Evolutionary conservation across 1,284 basidiomycete genomes (phyloP), one percentile per base, ranked within the genome.

Genomic region (Heterobasidion parviporum): DNA sequence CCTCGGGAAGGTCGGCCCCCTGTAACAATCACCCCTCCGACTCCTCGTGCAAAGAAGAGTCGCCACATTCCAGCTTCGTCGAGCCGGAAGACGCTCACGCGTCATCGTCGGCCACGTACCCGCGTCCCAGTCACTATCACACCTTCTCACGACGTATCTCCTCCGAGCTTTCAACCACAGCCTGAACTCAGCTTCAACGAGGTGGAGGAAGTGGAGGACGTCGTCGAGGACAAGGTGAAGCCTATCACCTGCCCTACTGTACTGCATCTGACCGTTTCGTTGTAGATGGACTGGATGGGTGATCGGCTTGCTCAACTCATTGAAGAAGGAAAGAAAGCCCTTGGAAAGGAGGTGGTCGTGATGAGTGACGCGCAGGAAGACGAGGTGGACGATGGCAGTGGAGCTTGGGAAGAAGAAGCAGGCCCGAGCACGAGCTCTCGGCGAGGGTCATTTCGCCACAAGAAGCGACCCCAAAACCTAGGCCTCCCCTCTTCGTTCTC

Each of bases 211-310:
- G 65, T 63, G 9, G 65, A 63, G 14, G 69, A 64, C 26, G 75
- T 72, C 12, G 70, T 74, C 7, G 77, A 79, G 36, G 75, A 79
- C 43, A 73, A 79, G 71, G 79, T 81, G 9, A n/a, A 41, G 44
- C 7, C 6, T 32, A 14, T 15, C 35, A 14, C 18, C 15, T 9
- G 8, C 45, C 16, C 59, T 44, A 55, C 50, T 44, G 33, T 52
- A 6, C 52, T 53, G 36, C 1, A 18, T 35, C 46, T 56, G 14
- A 59, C 49, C 15, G 18, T 36, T 14, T 10, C 38, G 32, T 18
- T 32, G 26, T 61, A 88, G 74, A 88, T 90, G 82, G 83, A 87
- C 59, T 87, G 84, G 84, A 85, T 90, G 57, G 82, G 84, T 8
- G 82, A 78, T 59, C 78, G 79, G 61, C 75, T 90, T 35, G 68